Base-by-base conservation (phyloP, 2,329 filamentous ascomycete species). In the Diaporthe sp. region DNA sequence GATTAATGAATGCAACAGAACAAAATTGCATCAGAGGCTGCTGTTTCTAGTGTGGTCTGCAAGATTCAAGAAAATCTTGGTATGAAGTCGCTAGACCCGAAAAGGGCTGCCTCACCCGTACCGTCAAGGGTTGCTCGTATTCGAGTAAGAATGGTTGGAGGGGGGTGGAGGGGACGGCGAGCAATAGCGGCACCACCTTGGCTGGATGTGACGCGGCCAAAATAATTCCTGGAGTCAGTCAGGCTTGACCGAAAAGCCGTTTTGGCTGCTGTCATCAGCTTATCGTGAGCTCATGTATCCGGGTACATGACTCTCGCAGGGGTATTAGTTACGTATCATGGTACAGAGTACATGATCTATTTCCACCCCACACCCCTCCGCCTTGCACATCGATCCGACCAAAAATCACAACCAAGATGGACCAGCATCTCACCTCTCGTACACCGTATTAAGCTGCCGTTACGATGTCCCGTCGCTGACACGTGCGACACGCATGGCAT, bases 41-140 rank as follows among this genome's bases (percentile, higher is more conserved):
- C n/a, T 34, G 65, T 70, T 55, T 55, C 49, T 34, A 42, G 51
- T 28, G n/a, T 28, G 22, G 25, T 20, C 22, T 51, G 63, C 31
- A 53, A 51, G 65, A 51, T 68, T 68, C 47, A 68, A 39, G 31
- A 34, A 67, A 53, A 37, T 39, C 63, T 68, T 51, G 65, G 28
- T 34, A 34, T 20, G n/a, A 17, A 7, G 12, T 39, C 31, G 44
- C 47, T 68, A 68, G 47, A 22, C 65, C 34, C 47, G 49, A 68
- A 53, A 25, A n/a, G 47, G 65, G 28, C 39, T 53, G n/a, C 65
- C 44, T 68, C 31, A 39, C 65, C 65, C 28, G 31, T n/a, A 68
- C 7, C 12, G 31, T 53, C 65, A 55, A 70, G 65, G 65, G 9
- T 70, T 42, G 65, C 55, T 70, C 65, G 65, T 70, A 70, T 70